These are phyloP conservation scores for Ophiostoma fasciatum DNA, from an alignment of 2,329 filamentous ascomycete species.

Conservation along the genomic window DNA sequence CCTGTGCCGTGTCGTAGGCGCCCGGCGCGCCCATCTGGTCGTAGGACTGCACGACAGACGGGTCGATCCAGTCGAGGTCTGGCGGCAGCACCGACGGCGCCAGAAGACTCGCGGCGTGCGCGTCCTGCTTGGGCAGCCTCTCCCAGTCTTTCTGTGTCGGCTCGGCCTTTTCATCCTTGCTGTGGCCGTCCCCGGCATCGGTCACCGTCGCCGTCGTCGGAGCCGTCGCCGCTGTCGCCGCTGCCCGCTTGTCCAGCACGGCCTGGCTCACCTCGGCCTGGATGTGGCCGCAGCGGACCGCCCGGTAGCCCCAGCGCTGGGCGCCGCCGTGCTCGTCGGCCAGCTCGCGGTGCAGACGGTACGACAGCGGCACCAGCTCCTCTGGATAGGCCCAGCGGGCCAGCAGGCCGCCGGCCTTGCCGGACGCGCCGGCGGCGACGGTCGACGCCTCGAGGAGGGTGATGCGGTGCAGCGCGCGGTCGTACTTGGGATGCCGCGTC, in stretches of 20 bases:
- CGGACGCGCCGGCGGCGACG: constrained; percentile 82
- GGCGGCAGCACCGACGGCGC: constrained; percentile 49
- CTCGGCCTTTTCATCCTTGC: background rate
- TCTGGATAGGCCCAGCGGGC: constrained; percentile 84
- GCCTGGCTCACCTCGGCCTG: constrained; percentile 19
- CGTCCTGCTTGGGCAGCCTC: constrained; percentile 46
- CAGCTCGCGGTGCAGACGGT: constrained; percentile 66
- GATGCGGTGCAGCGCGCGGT: constrained; percentile 59
- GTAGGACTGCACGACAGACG: constrained; percentile 52
- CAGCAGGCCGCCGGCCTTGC: constrained; percentile 84
- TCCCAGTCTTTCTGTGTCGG: constrained; percentile 34
- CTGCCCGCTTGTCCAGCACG: constrained; percentile 7
- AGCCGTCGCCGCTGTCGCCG: constrained; percentile 12
- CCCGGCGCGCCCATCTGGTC: constrained; percentile 62
- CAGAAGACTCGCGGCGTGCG: constrained; percentile 29
- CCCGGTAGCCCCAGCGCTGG: constrained; percentile 74
- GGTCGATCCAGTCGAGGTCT: constrained; percentile 75
- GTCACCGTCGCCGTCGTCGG: background rate
- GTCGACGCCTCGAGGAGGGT: constrained; percentile 73
- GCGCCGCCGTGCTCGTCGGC: constrained; percentile 71
- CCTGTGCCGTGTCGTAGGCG: constrained; percentile 71
- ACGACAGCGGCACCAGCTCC: constrained; percentile 74
- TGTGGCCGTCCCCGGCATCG: background rate
- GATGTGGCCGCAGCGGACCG: constrained; percentile 55
- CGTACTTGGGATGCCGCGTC: constrained; percentile 69